Base-by-base conservation (phyloP, 2,329 filamentous ascomycete genomes). In the Aspergillus glaucus region DNA sequence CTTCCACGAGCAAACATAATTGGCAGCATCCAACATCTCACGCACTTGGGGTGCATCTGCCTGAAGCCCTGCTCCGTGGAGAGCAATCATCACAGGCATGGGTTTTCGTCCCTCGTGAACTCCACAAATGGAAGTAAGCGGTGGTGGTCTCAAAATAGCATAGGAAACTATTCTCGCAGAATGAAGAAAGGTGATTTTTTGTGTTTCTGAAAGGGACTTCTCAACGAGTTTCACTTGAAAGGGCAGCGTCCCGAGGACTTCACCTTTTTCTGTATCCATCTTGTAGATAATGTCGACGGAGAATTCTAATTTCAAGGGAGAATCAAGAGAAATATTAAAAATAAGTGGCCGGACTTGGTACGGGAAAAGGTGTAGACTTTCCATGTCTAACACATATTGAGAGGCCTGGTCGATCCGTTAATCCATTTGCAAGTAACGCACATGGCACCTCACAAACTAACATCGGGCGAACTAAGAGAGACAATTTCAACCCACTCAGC, bases 31-130 rank as follows among this genome's bases (percentile, higher is more conserved):
- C 30, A 82, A 62, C 49, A 73, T 70, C 46, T 74, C 69, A 39
- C 73, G 66, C 1, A 76, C 73, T 52, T 70, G 58, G 12, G 70
- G 61, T 47, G 65, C 71, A 50, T 78, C 75, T 26, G 74, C 78
- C 52, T 82, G 78, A 9, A 82, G 62, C 0, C 79, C 79, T 28
- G 80, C 79, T 10, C 79, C 79, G 62, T 82, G 80, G 14, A 82
- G 63, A 24, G 63, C 66, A 17, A 82, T 54, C 12, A 82, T 61
- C 3, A 82, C 59, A 5, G 79, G 78, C 2, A 82, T 58, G 4
- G 79, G 78, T 9, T n/a, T 40, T 6, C n/a, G 59, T 7, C 50
- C 48, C 12, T 59, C 55, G 3, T 21, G 6, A 41, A 21, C 36
- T 21, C 44, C 42, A 36, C 28, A 37, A 4, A 61, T 61, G 14